These are phyloP conservation scores for Trametes hirsuta DNA, from an alignment of 1,284 basidiomycete species.

Conservation along the genomic window DNA sequence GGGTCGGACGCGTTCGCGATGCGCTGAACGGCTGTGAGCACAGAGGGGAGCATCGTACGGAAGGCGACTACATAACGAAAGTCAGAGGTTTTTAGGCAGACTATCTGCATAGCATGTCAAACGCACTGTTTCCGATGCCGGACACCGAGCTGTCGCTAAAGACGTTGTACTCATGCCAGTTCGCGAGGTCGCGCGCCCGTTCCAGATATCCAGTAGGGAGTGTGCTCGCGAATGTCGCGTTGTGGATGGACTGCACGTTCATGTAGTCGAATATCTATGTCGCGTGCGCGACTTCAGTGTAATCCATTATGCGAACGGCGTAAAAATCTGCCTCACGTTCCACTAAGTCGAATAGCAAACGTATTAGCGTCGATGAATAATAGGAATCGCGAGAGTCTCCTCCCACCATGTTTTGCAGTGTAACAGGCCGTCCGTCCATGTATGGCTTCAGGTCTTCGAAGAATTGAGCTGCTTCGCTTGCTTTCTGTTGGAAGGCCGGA, in stretches of 20 bases:
- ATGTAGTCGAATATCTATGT: constrained; percentile 53
- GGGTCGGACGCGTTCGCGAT: constrained; percentile 47
- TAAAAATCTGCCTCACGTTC: constrained; percentile 34
- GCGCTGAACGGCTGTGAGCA: constrained; percentile 45
- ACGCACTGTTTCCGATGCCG: constrained; percentile 43
- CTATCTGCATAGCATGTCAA: neutral
- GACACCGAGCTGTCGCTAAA: constrained; percentile 43
- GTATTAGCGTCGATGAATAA: neutral
- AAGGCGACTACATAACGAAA: constrained; percentile 41
- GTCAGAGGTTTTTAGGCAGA: neutral
- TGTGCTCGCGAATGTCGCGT: constrained; percentile 38
- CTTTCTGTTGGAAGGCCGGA: constrained; percentile 40
- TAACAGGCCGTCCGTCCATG: constrained; percentile 45
- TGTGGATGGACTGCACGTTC: constrained; percentile 56
- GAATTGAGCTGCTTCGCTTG: constrained; percentile 40
- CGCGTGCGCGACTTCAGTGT: neutral
- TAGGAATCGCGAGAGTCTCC: neutral
- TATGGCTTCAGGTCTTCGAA: constrained; percentile 42
- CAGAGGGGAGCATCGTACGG: constrained; percentile 47
- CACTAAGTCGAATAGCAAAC: constrained; percentile 31
- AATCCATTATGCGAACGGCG: neutral
- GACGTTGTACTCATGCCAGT: constrained; percentile 55
- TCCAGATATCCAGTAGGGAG: constrained; percentile 39
- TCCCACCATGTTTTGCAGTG: constrained; percentile 47
- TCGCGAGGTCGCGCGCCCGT: constrained; percentile 48